Conservation (phyloP, 78 protist genomes). For the Protostelium mycophagum region DNA sequence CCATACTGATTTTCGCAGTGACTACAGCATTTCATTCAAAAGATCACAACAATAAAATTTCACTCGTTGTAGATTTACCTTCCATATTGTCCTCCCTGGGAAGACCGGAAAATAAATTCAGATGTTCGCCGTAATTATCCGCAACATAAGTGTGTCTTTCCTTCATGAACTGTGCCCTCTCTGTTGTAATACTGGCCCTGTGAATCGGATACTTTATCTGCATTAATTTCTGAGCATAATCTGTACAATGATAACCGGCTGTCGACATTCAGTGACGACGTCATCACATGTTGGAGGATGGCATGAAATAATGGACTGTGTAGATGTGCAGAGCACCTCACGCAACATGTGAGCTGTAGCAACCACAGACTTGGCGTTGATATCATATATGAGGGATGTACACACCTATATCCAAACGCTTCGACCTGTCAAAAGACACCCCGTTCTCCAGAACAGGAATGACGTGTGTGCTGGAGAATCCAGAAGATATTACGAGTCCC, state of each 20-base stretch:
- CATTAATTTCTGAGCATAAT: conserved; percentile 31
- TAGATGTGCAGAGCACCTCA: too few species aligned
- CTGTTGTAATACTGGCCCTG: conserved; percentile 29
- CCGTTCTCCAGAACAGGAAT: conserved; percentile 20
- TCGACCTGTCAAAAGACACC: conserved; percentile 14
- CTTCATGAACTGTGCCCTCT: background rate
- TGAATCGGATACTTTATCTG: conserved; percentile 54
- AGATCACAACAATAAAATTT: too few species aligned
- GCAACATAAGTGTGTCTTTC: background rate
- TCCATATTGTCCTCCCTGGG: background rate
- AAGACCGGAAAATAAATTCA: background rate
- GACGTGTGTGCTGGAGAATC: conserved; percentile 34
- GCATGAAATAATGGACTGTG: too few species aligned
- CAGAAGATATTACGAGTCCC: conserved; percentile 40
- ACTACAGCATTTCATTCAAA: too few species aligned
- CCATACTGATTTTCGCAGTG: too few species aligned
- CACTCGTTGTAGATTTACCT: too few species aligned
- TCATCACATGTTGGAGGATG: too few species aligned
- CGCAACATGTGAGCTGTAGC: too few species aligned
- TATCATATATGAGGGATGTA: conserved; percentile 10
- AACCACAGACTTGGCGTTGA: too few species aligned
- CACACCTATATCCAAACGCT: conserved; percentile 48
- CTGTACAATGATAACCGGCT: conserved; percentile 22
- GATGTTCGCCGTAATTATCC: background rate
- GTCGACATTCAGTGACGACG: too few species aligned